Conservation (phyloP, 345 rosid species). For the Luvunga scandens region DNA sequence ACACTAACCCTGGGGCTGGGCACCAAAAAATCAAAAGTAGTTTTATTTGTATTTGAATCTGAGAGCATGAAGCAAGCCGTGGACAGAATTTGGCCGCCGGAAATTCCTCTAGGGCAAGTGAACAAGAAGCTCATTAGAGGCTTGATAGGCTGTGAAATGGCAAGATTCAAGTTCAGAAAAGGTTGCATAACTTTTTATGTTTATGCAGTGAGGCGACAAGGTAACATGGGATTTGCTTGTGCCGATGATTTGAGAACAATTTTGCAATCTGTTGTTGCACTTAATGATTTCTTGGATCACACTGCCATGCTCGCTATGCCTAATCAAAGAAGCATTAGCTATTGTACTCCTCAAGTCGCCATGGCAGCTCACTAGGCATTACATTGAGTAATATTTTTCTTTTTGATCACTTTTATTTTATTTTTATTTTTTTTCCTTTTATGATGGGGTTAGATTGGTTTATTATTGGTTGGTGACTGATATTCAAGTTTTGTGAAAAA, state of each 20-base stretch:
- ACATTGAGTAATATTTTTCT: background rate
- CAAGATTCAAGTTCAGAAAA: constrained; percentile 89
- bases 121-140: constrained; percentile 82
- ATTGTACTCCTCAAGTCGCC: constrained; percentile 44
- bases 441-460: constrained; percentile 34
- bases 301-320: constrained; percentile 95
- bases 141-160: constrained; percentile 69
- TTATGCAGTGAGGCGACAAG: constrained; percentile 67
- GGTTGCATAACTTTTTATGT: constrained; percentile 97
- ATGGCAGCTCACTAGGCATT: constrained; percentile 72
- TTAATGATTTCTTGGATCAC: constrained; percentile 96
- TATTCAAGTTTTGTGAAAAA: background rate
- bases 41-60: constrained; percentile 80
- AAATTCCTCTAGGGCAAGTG: constrained; percentile 84
- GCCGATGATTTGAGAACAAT: constrained; percentile 79
- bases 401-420: constrained; percentile 11
- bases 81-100: constrained; percentile 73
- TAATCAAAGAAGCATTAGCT: constrained; percentile 75
- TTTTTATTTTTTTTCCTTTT: background rate
- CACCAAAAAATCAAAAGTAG: constrained; percentile 77
- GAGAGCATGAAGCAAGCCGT: constrained; percentile 57
- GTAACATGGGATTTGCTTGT: constrained; percentile 53
- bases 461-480: constrained; percentile 35
- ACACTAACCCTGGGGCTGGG: constrained; percentile 90
- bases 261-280: constrained; percentile 78